Evolutionary conservation across 495 filamentous ascomycete species (phyloP).

Genomic region (Melanomma pulvis-pyrius): DNA sequence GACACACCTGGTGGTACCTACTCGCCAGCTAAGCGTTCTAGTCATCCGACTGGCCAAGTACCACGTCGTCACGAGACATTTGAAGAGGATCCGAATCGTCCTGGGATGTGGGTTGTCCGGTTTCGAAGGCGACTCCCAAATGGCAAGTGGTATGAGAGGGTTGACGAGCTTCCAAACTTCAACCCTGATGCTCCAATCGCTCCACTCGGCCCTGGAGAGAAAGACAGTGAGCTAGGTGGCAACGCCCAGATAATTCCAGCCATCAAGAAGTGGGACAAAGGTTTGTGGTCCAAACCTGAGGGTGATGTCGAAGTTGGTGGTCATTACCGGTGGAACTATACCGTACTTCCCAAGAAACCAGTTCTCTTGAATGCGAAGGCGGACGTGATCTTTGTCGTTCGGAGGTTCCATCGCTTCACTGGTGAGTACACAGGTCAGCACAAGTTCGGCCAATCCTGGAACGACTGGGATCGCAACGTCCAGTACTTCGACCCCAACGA

Average conservation of each 20-base stretch:
- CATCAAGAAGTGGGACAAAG: background rate
- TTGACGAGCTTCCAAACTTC: background rate
- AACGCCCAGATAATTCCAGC: background rate
- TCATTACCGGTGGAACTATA: background rate
- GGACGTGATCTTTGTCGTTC: background rate
- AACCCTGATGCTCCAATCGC: background rate
- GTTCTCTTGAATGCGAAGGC: background rate
- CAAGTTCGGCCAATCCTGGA: background rate
- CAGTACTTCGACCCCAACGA: slow-evolving; percentile 4
- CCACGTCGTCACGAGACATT: too few species aligned
- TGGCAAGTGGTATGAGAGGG: background rate
- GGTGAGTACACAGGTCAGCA: background rate
- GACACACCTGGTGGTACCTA: too few species aligned
- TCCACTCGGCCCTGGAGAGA: background rate
- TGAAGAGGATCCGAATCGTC: too few species aligned
- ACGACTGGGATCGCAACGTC: background rate
- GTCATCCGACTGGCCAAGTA: too few species aligned
- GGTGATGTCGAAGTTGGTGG: background rate
- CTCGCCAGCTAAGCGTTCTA: too few species aligned
- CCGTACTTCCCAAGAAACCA: background rate
- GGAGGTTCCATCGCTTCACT: background rate
- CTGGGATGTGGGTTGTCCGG: background rate
- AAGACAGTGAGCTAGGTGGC: background rate
- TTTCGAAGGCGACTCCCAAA: background rate
- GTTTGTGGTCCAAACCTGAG: background rate